Evolutionary conservation across 805 yeast species (phyloP).

Genomic region (Spathaspora passalidarum): DNA sequence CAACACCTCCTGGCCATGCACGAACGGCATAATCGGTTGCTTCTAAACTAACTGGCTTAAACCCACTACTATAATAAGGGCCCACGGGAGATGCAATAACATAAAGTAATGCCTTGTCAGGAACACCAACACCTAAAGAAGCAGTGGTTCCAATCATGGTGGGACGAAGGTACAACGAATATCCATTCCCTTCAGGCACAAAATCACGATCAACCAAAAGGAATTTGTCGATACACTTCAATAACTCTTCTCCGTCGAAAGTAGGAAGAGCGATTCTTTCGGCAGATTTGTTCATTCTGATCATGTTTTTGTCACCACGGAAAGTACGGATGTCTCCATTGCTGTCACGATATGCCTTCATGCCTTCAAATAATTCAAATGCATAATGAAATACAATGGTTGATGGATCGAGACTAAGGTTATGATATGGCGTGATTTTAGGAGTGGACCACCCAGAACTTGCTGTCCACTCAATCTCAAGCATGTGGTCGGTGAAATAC

Average conservation of each 20-base stretch:
- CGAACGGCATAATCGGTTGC: slow-evolving; percentile 95
- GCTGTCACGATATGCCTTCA: slow-evolving; percentile 78
- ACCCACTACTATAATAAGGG: slow-evolving; percentile 86
- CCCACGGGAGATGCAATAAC: slow-evolving; percentile 96
- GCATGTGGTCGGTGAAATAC: slow-evolving; percentile 83
- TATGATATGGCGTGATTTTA: slow-evolving; percentile 80
- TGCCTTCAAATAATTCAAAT: slow-evolving; percentile 92
- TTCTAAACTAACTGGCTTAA: slow-evolving; percentile 90
- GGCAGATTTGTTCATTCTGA: slow-evolving; percentile 87
- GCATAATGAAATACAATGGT: slow-evolving; percentile 92
- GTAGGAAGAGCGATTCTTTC: slow-evolving; percentile 85
- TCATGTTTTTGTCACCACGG: slow-evolving; percentile 91
- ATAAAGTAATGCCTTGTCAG: slow-evolving; percentile 75
- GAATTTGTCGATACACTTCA: slow-evolving; percentile 72
- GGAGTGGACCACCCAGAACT: slow-evolving; percentile 84
- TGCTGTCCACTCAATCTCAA: slow-evolving; percentile 78
- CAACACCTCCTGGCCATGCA: slow-evolving; percentile 99
- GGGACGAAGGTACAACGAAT: slow-evolving; percentile 90
- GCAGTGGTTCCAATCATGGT: slow-evolving; percentile 91
- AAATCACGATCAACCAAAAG: slow-evolving; percentile 70
- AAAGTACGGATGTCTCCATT: slow-evolving; percentile 73
- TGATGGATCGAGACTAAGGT: slow-evolving; percentile 80
- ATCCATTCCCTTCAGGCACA: slow-evolving; percentile 85
- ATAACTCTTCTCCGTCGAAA: slow-evolving; percentile 74
- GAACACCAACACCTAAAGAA: slow-evolving; percentile 82